Percentiles rank a stretch among this genome's conserved stretches.
Evolutionary conservation across 2,329 filamentous ascomycete genomes (phyloP).

Genomic region (Zelopaecilomyces penicillatus): DNA sequence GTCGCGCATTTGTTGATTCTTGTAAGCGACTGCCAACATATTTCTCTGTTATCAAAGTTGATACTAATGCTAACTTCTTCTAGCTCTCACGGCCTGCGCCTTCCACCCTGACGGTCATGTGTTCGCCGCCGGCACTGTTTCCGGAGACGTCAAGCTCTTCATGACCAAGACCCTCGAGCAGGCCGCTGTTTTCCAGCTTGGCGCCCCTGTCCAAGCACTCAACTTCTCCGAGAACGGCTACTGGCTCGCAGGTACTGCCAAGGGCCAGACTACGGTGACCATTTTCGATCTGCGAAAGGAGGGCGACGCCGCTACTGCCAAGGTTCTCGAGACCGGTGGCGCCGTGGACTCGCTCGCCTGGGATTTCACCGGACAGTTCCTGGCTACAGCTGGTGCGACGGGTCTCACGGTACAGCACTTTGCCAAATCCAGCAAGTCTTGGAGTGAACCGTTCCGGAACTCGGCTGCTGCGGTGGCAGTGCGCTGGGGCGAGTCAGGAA

Average conservation of each 20-base stretch:
- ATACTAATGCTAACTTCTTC: constrained; percentile 10
- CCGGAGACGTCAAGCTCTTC: constrained; percentile 80
- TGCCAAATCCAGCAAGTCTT: constrained; percentile 75
- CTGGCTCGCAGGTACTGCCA: constrained; percentile 79
- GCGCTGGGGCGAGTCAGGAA: constrained; percentile 68
- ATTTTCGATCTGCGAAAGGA: constrained; percentile 93
- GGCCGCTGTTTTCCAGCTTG: constrained; percentile 64
- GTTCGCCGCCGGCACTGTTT: constrained; percentile 71
- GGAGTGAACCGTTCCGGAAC: constrained; percentile 77
- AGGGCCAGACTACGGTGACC: constrained; percentile 68
- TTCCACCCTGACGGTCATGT: constrained; percentile 98
- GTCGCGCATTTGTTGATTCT: constrained; percentile 71
- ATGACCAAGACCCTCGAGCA: constrained; percentile 72
- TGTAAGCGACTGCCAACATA: constrained; percentile 47
- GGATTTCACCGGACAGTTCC: constrained; percentile 93
- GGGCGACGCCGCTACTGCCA: constrained; percentile 69
- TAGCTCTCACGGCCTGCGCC: constrained; percentile 66
- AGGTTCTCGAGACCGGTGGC: constrained; percentile 78
- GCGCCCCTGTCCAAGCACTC: constrained; percentile 64
- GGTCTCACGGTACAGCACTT: constrained; percentile 87
- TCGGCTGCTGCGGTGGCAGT: constrained; percentile 65
- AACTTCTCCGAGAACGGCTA: constrained; percentile 94
- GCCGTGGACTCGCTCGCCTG: constrained; percentile 70
- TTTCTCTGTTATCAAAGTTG: neutral
- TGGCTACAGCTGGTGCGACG: constrained; percentile 71